A percentile compares a stretch with the other conserved stretches of the same genome.
Evolutionary conservation across 306 rosid species (phyloP).

Genomic region (Vigna unguiculata): DNA sequence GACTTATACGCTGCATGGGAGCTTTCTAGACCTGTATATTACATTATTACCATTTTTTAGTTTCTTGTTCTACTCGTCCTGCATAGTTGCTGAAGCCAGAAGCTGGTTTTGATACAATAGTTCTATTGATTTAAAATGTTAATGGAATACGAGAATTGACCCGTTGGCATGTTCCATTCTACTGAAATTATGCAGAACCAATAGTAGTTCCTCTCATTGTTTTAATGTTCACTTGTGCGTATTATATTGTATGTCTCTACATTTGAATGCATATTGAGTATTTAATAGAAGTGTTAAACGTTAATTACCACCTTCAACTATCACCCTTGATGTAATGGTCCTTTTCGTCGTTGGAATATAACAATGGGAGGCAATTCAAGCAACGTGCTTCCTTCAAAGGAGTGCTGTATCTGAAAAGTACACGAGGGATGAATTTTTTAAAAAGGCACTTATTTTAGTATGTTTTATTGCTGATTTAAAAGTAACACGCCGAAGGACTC

Average conservation of each 20-base stretch:
- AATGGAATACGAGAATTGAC: neutral
- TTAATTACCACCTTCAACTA: neutral
- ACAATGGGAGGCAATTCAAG: no score
- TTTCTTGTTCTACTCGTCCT: constrained; percentile 13
- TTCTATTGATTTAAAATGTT: neutral
- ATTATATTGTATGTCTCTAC: neutral
- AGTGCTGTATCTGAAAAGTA: no score
- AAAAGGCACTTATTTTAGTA: no score
- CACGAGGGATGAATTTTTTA: no score
- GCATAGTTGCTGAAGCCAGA: neutral
- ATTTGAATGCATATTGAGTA: constrained; percentile 3
- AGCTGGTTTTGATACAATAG: neutral
- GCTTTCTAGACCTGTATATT: constrained; percentile 15
- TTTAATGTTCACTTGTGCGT: neutral
- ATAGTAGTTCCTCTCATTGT: neutral
- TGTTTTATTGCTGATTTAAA: no score
- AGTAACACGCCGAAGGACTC: no score
- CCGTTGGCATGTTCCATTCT: neutral
- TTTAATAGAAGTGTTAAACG: constrained; percentile 3
- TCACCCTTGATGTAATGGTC: no score
- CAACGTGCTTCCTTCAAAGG: no score
- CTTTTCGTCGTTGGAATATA: no score
- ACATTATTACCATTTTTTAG: constrained; percentile 1
- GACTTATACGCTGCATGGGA: constrained; percentile 19
- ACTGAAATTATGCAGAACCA: neutral